A percentile compares a stretch with the other conserved stretches of the same genome.
Conservation (phyloP, 371 early-diverging fungal genomes). For the Mortierella sp. region DNA sequence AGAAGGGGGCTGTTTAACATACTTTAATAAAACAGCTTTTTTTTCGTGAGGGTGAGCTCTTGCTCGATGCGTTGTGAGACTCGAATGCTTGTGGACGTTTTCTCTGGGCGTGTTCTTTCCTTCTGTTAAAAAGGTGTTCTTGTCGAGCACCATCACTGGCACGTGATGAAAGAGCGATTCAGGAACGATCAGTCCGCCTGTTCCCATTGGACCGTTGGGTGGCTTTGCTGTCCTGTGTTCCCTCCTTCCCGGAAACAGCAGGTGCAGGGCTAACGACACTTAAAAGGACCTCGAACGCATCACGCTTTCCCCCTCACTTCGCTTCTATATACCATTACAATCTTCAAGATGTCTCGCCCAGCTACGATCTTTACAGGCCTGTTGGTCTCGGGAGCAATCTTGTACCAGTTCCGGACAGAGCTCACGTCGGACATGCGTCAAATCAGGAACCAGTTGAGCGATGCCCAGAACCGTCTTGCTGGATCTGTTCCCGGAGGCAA, state of each 20-base stretch:
- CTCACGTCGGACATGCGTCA: slow-evolving; percentile 56
- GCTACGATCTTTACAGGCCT: slow-evolving; percentile 55
- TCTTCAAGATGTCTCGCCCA: slow-evolving; percentile 38
- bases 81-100: background rate
- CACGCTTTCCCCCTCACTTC: background rate
- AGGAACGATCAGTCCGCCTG: background rate
- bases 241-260: background rate
- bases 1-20: background rate
- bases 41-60: too few species aligned
- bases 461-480: slow-evolving; percentile 57
- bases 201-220: background rate
- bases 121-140: background rate
- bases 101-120: too few species aligned
- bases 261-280: background rate
- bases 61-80: background rate
- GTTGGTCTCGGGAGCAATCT: slow-evolving; percentile 54
- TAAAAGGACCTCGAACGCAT: background rate
- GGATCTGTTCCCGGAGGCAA: slow-evolving; percentile 58
- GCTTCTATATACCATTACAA: background rate
- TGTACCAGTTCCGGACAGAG: slow-evolving; percentile 55
- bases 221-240: background rate
- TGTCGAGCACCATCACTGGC: background rate
- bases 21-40: background rate
- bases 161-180: background rate
- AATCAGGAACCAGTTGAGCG: slow-evolving; percentile 48